Base-by-base conservation (phyloP, 768 basidiomycete genomes). In the Neoboletus subvelutipes region DNA sequence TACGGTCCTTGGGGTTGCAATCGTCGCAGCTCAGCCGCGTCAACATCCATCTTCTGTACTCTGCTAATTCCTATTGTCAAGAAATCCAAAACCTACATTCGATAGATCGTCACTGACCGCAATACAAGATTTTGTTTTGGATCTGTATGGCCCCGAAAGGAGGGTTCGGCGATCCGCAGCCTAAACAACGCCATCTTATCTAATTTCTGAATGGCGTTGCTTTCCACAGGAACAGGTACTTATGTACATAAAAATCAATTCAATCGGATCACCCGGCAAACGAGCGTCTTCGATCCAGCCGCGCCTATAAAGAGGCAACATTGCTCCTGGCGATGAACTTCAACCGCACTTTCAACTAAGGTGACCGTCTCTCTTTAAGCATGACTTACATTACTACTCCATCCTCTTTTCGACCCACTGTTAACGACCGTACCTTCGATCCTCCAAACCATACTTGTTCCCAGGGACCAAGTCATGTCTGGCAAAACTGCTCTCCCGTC, bases 101-200 rank as follows among this genome's bases (percentile, higher is more conserved):
- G 15, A 15, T 9, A 15, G 15, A 26, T 17, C 24, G 42, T 43
- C 42, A 43, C 3, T 15, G 22, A 24, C n/a, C 11, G 40, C 24
- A 9, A 22, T 7, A 42, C 41, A 41, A 41, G 1, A 17, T 33
- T 31, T 41, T 42, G 20, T 26, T 2, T 47, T 37, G 9, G 31
- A 28, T 50, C 34, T 6, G 9, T 17, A 33, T 33, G 31, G 9
- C 18, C 2, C n/a, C 10, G 17, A 17, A 22, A 28, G n/a, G 31
- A 29, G 10, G 20, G 36, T n/a, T 31, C n/a, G n/a, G 43, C 6
- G 37, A 22, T 29, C 39, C 18, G 36, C 24, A 28, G 9, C 17
- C 17, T n/a, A 29, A 42, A 41, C 22, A 28, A 28, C 2, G 36
- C 52, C 58, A 50, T 20, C 22, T 46, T 55, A 54, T 59, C 48